Evolutionary conservation across 108 stramenopile genomes (phyloP), one percentile per base, ranked within the genome.

Genomic region (Skeletonema costatum): DNA sequence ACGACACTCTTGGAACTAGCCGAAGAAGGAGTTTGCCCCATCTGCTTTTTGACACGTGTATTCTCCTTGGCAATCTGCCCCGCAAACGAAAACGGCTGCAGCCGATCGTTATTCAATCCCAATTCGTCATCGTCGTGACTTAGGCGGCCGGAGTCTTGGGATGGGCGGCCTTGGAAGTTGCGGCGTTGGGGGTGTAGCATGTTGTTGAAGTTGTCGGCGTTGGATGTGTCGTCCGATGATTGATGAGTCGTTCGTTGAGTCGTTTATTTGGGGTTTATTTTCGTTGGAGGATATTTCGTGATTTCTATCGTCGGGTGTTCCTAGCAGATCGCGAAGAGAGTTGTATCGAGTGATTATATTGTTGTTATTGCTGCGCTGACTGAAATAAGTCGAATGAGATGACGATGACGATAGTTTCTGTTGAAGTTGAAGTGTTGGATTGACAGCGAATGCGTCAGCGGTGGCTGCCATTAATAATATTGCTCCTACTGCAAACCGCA

Each of bases 81-180:
- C 5, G 62, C 62, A 64, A 71, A 71, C 9, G 74, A 71, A 60
- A 75, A 75, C 2, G 74, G 50, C 3, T 63, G 64, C 21, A 75
- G 42, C 50, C 78, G 58, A 73, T 80, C 78, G 7, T 31, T 42
- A 41, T 73, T 71, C 66, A 41, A 39, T 1, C 75, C 75, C 58
- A 36, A 30, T 33, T 80, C 72, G 39, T 63, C 78, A 25, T 35
- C 35, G 16, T 42, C 66, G 38, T 76, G 39, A 19, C 50, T 51
- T n/a, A 51, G n/a, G 12, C n/a, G 50, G 17, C 39, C 39, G 10
- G 39, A 41, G 11, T 41, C 39, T 2, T 10, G 5, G 4, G 50
- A 51, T 17, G 50, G 50, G 17, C n/a, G 50, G 3, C 50, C 50
- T 51, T 51, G 50, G 6, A 51, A 51, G 3, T 51, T 51, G 3